Evolutionary conservation across 768 basidiomycete genomes (phyloP).

Genomic region (Hygrocybe punicea): DNA sequence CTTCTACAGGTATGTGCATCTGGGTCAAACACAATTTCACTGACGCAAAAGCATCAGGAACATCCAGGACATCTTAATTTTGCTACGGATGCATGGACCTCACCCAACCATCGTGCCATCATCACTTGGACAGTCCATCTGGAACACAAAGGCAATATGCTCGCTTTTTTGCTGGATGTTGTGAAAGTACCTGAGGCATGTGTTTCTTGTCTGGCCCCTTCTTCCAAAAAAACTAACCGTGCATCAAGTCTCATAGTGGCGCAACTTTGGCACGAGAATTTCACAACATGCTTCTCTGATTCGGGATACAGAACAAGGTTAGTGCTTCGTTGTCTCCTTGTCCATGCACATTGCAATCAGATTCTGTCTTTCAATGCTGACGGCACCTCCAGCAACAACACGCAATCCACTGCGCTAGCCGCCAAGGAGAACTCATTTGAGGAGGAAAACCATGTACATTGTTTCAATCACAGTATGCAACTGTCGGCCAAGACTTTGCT

Average conservation of each 20-base stretch:
- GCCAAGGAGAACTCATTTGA: conserved; percentile 22
- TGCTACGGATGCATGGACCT: neutral
- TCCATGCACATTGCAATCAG: conserved; percentile 9
- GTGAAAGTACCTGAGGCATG: conserved; percentile 33
- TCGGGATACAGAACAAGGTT: conserved; percentile 35
- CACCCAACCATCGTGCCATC: no score
- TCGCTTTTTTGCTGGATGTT: conserved; percentile 34
- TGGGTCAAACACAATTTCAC: neutral
- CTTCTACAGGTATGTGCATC: conserved; percentile 23
- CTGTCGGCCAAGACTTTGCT: conserved; percentile 35
- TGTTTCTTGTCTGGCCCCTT: neutral
- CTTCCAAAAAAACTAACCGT: neutral
- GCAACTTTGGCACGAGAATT: conserved; percentile 34
- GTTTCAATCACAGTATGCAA: conserved; percentile 41
- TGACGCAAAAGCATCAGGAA: conserved; percentile 17
- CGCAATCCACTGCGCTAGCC: conserved; percentile 28
- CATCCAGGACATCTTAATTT: conserved; percentile 30
- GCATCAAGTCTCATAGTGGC: conserved; percentile 32
- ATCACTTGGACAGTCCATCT: conserved; percentile 25
- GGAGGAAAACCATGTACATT: conserved; percentile 21
- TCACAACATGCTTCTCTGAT: conserved; percentile 31
- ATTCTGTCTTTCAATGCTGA: conserved; percentile 34
- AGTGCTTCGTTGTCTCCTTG: conserved; percentile 6
- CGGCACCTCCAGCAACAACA: conserved; percentile 39
- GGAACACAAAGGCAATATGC: conserved; percentile 24